These are phyloP conservation scores for Aspergillus sclerotioniger DNA, from an alignment of 495 filamentous ascomycete genomes.

Conservation along the genomic window DNA sequence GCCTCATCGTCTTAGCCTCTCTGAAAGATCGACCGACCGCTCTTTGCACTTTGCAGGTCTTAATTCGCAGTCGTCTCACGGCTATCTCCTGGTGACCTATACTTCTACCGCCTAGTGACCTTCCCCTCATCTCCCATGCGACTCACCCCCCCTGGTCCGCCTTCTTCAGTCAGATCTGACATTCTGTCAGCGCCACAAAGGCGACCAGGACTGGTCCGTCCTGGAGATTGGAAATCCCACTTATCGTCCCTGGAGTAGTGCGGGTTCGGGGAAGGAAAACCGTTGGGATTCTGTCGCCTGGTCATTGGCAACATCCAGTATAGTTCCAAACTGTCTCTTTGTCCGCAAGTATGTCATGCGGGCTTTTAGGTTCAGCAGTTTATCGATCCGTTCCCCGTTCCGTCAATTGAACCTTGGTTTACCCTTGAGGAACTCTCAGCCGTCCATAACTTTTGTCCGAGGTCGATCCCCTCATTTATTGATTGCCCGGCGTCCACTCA, in stretches of 20 bases:
- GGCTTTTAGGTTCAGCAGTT: constrained; percentile 41
- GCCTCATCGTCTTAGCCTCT: constrained; percentile 11
- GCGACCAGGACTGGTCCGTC: background rate
- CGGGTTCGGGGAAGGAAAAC: background rate
- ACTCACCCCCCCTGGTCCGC: background rate
- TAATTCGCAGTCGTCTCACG: background rate
- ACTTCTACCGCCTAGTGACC: background rate
- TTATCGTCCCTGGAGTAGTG: background rate
- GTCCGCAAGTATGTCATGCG: constrained; percentile 37
- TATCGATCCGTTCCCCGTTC: constrained; percentile 38
- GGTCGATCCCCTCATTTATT: constrained; percentile 17
- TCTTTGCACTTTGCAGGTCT: background rate
- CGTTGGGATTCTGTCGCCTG: constrained; percentile 7
- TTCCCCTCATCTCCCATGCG: background rate
- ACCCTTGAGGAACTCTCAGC: constrained; percentile 11
- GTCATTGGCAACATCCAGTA: constrained; percentile 25
- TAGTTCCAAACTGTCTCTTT: constrained; percentile 17
- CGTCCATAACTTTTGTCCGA: constrained; percentile 8
- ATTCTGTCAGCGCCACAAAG: constrained; percentile 11
- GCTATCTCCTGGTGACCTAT: background rate
- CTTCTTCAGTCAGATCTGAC: constrained; percentile 11
- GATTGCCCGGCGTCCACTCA: background rate
- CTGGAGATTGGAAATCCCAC: background rate
- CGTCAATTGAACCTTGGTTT: constrained; percentile 22
- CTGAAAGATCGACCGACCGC: constrained; percentile 12